A percentile compares a stretch with the other conserved stretches of the same genome.
Conservation (phyloP, 164 flowering plant species). For the Nymphaea thermarum region DNA sequence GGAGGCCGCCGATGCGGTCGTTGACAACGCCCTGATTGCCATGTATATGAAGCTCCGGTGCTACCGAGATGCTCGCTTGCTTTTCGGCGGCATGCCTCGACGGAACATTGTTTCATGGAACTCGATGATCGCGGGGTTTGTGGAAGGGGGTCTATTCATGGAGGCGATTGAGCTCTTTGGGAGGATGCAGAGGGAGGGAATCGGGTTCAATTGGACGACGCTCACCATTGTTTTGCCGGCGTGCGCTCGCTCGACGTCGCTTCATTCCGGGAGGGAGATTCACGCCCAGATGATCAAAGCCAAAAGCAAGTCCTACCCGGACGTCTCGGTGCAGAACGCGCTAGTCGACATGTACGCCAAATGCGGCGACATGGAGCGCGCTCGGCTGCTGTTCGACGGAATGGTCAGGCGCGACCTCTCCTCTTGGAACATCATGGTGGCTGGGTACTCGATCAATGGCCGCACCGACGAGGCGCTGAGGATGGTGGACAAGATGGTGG, state of each 20-base stretch:
- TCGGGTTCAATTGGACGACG: slow-evolving; percentile 29
- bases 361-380: slow-evolving; percentile 26
- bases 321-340: slow-evolving; percentile 20
- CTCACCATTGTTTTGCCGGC: slow-evolving; percentile 20
- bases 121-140: slow-evolving; percentile 18
- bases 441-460: slow-evolving; percentile 32
- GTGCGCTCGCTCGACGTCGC: slow-evolving; percentile 18
- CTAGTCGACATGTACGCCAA: slow-evolving; percentile 37
- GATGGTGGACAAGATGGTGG: slow-evolving; percentile 27
- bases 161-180: slow-evolving; percentile 6
- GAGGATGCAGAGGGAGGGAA: slow-evolving; percentile 18
- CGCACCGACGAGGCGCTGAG: slow-evolving; percentile 12
- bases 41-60: slow-evolving; percentile 19
- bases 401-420: slow-evolving; percentile 20
- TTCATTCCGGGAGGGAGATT: slow-evolving; percentile 23
- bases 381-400: slow-evolving; percentile 18
- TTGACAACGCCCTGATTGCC: slow-evolving; percentile 21
- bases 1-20: slow-evolving; percentile 26
- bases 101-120: slow-evolving; percentile 36
- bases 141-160: not conserved
- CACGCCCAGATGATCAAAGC: slow-evolving; percentile 32
- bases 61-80: slow-evolving; percentile 15
- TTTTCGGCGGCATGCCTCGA: slow-evolving; percentile 33
- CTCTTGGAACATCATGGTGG: slow-evolving; percentile 29
- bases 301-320: slow-evolving; percentile 4